A percentile compares a stretch with the other conserved stretches of the same genome.
Evolutionary conservation across 208 protist species (phyloP).

Genomic region (Borovskyia barvae): DNA sequence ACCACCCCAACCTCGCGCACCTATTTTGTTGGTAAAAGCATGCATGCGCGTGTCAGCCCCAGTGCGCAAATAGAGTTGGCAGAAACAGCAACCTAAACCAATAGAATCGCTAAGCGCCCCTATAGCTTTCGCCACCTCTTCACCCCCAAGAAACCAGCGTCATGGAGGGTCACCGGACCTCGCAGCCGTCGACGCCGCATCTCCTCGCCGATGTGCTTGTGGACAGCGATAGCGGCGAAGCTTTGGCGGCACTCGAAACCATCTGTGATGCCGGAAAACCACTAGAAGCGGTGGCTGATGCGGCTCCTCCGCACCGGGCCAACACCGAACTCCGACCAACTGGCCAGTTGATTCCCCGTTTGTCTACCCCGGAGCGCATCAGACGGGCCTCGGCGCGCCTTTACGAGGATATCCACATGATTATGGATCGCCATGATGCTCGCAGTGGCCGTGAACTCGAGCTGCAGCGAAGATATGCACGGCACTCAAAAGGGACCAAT

Average conservation of each 20-base stretch:
- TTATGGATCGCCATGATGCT: conserved; percentile 46
- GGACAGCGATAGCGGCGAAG: background rate
- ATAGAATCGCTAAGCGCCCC: too few species aligned
- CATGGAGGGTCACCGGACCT: too few species aligned
- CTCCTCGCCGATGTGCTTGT: conserved; percentile 28
- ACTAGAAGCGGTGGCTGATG: background rate
- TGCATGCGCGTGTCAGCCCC: too few species aligned
- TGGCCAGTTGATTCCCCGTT: conserved; percentile 5
- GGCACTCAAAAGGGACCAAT: background rate
- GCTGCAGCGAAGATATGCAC: conserved; percentile 33
- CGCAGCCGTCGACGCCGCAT: background rate
- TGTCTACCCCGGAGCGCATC: conserved; percentile 65
- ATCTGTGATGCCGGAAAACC: conserved; percentile 11
- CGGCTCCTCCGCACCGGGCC: background rate
- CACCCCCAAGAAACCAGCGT: too few species aligned
- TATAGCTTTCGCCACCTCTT: too few species aligned
- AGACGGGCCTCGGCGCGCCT: conserved; percentile 40
- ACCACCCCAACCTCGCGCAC: too few species aligned
- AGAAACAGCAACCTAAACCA: too few species aligned
- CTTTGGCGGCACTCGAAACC: conserved; percentile 21
- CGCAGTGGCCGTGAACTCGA: conserved; percentile 52
- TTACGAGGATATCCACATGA: conserved; percentile 62
- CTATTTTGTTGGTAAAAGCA: too few species aligned
- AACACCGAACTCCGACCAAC: too few species aligned
- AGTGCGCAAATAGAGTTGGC: too few species aligned